Base-by-base conservation (phyloP, 1,284 basidiomycete species). In the Pseudozyma pruni region DNA sequence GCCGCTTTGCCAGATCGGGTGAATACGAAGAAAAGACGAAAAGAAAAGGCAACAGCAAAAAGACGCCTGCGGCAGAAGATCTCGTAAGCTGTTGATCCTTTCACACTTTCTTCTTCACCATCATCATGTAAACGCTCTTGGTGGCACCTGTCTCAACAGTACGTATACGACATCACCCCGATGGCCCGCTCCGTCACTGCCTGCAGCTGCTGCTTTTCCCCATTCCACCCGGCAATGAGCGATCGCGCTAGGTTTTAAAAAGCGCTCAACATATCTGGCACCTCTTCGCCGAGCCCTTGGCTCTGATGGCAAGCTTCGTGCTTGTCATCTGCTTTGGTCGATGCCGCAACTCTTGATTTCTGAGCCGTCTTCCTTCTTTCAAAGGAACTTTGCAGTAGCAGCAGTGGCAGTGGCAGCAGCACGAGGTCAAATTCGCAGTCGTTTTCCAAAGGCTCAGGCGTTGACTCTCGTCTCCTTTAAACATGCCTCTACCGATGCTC, bases 201-300 rank as follows among this genome's bases (percentile, higher is more conserved):
- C 8, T 29, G 23, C 32, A 22, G 34, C 50, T 39, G 19, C 33
- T 43, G 11, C 44, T 31, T 9, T 33, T 19, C 20, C 13, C 37
- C 10, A 29, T 22, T 27, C 2, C 19, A 42, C 35, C 60, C 69
- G 69, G 69, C 69, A 72, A 72, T 72, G 69, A 72, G 62, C 57
- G 69, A 72, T 62, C 69, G 69, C 69, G 69, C 69, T 67, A 72
- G 69, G 69, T 72, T 67, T 62, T 50, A 43, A 61, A 64, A 72
- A 63, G 69, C 63, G 69, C 69, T 67, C 58, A 58, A 71, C 23
- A 34, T 53, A 72, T 72, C 69, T 72, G 69, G 69, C 69, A 72
- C 69, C 69, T 72, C 69, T 72, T 72, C 69, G 63, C 63, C 63
- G 69, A 72, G 69, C 69, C 69, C 69, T 61, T 66, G 46, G 60